Evolutionary conservation across 306 rosid species (phyloP), one percentile per base, ranked within the genome.

Genomic region (Vigna nakashimae): DNA sequence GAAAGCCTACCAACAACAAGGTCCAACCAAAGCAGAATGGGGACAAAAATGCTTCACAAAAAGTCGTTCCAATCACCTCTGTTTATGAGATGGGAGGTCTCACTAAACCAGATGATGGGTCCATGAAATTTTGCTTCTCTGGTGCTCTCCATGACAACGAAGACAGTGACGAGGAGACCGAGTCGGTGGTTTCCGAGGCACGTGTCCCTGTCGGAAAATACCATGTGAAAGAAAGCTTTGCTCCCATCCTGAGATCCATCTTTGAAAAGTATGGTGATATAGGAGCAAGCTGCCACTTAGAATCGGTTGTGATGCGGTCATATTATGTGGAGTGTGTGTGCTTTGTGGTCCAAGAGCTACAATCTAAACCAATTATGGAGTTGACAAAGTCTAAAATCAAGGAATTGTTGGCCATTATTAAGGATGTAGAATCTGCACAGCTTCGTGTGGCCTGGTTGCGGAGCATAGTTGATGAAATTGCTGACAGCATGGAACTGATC

Each of bases 311-410:
- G 51, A 90, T 96, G 89, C 86, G 96, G 26, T 96, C 99, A 8
- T 96, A 91, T 76, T 91, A 93, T 69, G 73, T 96, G 0, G 96
- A 92, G 60, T 92, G 98, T 7, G 96, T 96, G 40, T 96, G 99
- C 86, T 87, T 83, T 55, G 91, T 93, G 74, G 84, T 96, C 62
- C 98, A 96, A 81, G 98, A 92, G 84, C 75, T 96, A 43, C 89
- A 90, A 38, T 73, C 81, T 50, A 80, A 86, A 6, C 77, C 88
- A 2, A 42, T 76, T n/a, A 76, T 74, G 75, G 88, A 88, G 26
- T 80, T 93, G 53, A 87, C 94, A 49, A 85, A 83, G 79, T 58
- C 93, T 76, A 96, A 90, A 82, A 69, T 90, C 51, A 91, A 84
- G 75, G 97, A 96, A 83, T 75, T 93, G 71, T 22, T 26, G 26